A percentile compares a stretch with the other conserved stretches of the same genome.
phyloP scores from a whole-genome alignment of 2,329 filamentous ascomycete species.

The Pseudogymnoascus sp. region DNA sequence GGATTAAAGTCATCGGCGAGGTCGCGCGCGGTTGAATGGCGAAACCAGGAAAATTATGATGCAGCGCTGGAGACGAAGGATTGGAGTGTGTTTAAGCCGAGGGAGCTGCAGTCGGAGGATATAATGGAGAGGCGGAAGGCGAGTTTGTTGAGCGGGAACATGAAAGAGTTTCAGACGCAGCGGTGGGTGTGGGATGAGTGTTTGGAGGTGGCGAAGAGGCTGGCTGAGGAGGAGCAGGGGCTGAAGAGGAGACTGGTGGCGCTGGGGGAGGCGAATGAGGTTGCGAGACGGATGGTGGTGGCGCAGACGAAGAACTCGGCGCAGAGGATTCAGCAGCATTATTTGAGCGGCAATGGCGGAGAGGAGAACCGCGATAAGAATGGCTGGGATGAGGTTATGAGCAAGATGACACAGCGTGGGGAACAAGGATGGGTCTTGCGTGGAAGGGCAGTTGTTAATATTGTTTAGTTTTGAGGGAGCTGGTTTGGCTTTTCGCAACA shows the following conservation, averaged over 20 bases:
- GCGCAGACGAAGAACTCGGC: background rate
- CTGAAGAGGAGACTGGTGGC: conserved; percentile 47
- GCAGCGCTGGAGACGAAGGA: background rate
- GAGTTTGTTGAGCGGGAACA: background rate
- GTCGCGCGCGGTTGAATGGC: background rate
- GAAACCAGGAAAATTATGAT: background rate
- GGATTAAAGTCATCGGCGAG: background rate
- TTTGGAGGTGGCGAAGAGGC: conserved; percentile 25
- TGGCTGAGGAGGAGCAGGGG: conserved; percentile 19
- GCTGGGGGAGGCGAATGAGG: conserved; percentile 53
- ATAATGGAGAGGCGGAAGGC: background rate
- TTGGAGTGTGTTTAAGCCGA: conserved; percentile 11
- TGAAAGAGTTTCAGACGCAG: background rate
- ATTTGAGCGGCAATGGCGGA: background rate
- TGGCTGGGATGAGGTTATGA: background rate
- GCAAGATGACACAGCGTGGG: background rate
- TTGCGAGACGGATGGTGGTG: conserved; percentile 39
- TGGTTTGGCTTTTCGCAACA: background rate
- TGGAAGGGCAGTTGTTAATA: background rate
- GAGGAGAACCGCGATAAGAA: background rate
- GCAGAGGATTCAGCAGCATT: background rate
- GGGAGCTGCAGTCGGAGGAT: conserved; percentile 11
- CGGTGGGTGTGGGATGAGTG: conserved; percentile 29
- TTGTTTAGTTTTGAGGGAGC: background rate
- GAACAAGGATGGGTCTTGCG: background rate